Evolutionary conservation across 2,329 filamentous ascomycete genomes (phyloP).

Genomic region (Fusarium duplospermum): DNA sequence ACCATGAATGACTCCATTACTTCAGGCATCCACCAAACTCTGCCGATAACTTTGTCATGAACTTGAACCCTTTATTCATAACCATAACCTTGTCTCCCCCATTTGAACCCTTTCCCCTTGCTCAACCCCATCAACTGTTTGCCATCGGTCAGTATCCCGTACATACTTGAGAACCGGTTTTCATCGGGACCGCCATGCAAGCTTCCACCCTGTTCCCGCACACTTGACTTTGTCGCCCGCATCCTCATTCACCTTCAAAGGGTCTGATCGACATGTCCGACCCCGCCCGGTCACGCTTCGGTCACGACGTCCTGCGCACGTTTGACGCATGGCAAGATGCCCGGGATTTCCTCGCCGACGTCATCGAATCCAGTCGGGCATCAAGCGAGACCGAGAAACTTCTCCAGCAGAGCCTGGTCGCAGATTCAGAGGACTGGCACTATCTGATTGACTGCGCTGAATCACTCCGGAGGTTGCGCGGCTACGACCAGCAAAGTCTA

Average conservation of each 20-base stretch:
- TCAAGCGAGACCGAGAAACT: slow-evolving; percentile 46
- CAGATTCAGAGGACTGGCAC: slow-evolving; percentile 50
- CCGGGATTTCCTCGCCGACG: slow-evolving; percentile 47
- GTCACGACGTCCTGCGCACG: slow-evolving; percentile 42
- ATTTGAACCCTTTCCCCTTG: neutral
- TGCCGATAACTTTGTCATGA: neutral
- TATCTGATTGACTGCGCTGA: slow-evolving; percentile 49
- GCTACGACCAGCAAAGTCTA: slow-evolving; percentile 31
- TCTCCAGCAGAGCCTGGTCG: slow-evolving; percentile 47
- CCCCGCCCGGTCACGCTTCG: slow-evolving; percentile 33
- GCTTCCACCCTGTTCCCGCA: neutral
- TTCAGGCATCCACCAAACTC: neutral
- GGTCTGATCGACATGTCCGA: slow-evolving; percentile 28
- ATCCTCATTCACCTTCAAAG: slow-evolving; percentile 1
- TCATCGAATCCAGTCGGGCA: slow-evolving; percentile 44
- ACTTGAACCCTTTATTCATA: neutral
- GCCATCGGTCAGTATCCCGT: neutral
- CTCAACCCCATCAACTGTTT: neutral
- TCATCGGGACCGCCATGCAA: neutral
- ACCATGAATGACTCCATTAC: neutral
- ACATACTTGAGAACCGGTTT: neutral
- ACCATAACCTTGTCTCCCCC: neutral
- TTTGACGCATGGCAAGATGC: slow-evolving; percentile 50
- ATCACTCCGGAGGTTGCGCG: slow-evolving; percentile 39
- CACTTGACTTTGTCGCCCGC: neutral